These are phyloP conservation scores for Xanthoconium separans DNA, from an alignment of 1,284 basidiomycete species.

Conservation along the genomic window DNA sequence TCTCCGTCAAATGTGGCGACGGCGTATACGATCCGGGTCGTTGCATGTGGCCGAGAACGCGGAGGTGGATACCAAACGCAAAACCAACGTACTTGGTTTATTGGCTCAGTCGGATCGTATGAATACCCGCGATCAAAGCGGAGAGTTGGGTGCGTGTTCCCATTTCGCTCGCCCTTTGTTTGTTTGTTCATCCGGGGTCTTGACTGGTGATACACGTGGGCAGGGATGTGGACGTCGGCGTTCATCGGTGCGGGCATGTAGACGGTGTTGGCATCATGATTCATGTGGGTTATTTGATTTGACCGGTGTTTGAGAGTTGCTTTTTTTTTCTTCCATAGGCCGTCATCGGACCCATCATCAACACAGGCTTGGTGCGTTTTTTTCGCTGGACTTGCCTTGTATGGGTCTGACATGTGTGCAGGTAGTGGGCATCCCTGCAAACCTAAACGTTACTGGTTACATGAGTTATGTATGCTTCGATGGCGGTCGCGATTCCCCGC, in stretches of 20 bases:
- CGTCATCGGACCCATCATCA: conserved; percentile 59
- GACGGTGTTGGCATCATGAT: conserved; percentile 34
- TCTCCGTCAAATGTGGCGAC: conserved; percentile 73
- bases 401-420: not conserved
- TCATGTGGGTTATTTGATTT: conserved; percentile 7
- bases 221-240: conserved; percentile 49
- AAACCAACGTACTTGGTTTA: conserved; percentile 39
- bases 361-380: conserved; percentile 37
- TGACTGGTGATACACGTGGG: not conserved
- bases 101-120: conserved; percentile 44
- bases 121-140: conserved; percentile 56
- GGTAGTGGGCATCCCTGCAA: conserved; percentile 11
- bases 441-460: conserved; percentile 12
- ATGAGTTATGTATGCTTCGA: conserved; percentile 11
- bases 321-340: conserved; percentile 58
- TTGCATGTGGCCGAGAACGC: conserved; percentile 54
- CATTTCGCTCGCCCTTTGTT: not conserved
- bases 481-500: not conserved
- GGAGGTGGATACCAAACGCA: conserved; percentile 54
- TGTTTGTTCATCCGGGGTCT: conserved; percentile 8
- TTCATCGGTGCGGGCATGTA: conserved; percentile 71
- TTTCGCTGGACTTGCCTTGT: not conserved
- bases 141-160: conserved; percentile 37
- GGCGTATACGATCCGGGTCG: conserved; percentile 62
- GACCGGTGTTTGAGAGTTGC: conserved; percentile 35